These are phyloP conservation scores for Tephrocybe sp. DNA, from an alignment of 768 basidiomycete species.

Conservation along the genomic window DNA sequence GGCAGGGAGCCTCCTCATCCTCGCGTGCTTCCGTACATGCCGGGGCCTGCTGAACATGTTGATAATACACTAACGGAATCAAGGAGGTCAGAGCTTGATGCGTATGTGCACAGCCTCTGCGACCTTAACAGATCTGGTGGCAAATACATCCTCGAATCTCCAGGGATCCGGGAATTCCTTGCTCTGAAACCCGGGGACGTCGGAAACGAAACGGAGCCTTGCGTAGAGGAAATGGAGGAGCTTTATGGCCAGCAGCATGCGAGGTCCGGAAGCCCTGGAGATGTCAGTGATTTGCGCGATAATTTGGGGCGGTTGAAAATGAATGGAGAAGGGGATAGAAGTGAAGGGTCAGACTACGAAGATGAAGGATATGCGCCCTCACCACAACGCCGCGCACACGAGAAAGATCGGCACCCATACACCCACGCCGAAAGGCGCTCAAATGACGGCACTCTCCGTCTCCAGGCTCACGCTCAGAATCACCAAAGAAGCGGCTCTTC, in stretches of 20 bases:
- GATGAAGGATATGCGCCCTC: conserved; percentile 55
- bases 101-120: conserved; percentile 83
- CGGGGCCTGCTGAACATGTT: conserved; percentile 85
- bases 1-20: conserved; percentile 67
- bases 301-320: conserved; percentile 52
- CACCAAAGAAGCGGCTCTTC: conserved; percentile 53
- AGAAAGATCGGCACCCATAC: conserved; percentile 41
- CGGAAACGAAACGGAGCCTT: conserved; percentile 63
- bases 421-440: conserved; percentile 34
- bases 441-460: conserved; percentile 39
- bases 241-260: conserved; percentile 33
- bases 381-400: conserved; percentile 36
- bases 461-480: conserved; percentile 43
- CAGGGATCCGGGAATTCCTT: conserved; percentile 81
- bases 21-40: conserved; percentile 95
- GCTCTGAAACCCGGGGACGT: conserved; percentile 85
- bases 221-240: conserved; percentile 57
- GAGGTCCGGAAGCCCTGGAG: background rate
- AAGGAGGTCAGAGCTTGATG: conserved; percentile 81
- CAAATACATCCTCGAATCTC: conserved; percentile 79
- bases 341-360: conserved; percentile 68
- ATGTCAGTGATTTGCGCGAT: conserved; percentile 44
- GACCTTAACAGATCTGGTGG: conserved; percentile 64
- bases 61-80: conserved; percentile 82
- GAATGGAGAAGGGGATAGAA: conserved; percentile 43